phyloP scores from a whole-genome alignment of 208 protist species.

The Crithidia expoeki region DNA sequence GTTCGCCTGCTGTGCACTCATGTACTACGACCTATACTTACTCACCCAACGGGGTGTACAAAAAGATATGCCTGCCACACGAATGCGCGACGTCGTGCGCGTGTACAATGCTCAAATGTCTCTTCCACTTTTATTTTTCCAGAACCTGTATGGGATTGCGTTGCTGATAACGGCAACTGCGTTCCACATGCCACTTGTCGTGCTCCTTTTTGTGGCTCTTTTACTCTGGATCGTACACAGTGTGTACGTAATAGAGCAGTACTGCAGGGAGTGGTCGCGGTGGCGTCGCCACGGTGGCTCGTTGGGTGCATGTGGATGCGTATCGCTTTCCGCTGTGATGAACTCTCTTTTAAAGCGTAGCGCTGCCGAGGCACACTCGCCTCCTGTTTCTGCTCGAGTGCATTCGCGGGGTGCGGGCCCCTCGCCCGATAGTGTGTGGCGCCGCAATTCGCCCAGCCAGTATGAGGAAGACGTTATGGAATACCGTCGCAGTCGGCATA shows the following conservation, averaged over 20 bases:
- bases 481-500: constrained; percentile 12
- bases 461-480: constrained; percentile 19
- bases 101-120: constrained; percentile 60
- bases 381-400: background rate
- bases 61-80: background rate
- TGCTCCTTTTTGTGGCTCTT: constrained; percentile 52
- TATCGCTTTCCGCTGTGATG: constrained; percentile 39
- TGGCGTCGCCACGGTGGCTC: constrained; percentile 33
- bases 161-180: constrained; percentile 53
- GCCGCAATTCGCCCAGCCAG: background rate
- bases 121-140: constrained; percentile 57
- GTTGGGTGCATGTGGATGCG: constrained; percentile 6
- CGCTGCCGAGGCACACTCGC: background rate
- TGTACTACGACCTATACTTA: constrained; percentile 62
- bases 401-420: constrained; percentile 1
- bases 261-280: constrained; percentile 35
- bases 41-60: constrained; percentile 13
- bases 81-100: constrained; percentile 40
- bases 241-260: constrained; percentile 44
- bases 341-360: constrained; percentile 14
- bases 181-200: constrained; percentile 64
- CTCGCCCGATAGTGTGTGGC: constrained; percentile 2
- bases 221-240: constrained; percentile 45
- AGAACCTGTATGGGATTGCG: constrained; percentile 57
- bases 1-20: constrained; percentile 57